Conservation (phyloP, 2,329 filamentous ascomycete species). For the Trichoderma brevicompactum region DNA sequence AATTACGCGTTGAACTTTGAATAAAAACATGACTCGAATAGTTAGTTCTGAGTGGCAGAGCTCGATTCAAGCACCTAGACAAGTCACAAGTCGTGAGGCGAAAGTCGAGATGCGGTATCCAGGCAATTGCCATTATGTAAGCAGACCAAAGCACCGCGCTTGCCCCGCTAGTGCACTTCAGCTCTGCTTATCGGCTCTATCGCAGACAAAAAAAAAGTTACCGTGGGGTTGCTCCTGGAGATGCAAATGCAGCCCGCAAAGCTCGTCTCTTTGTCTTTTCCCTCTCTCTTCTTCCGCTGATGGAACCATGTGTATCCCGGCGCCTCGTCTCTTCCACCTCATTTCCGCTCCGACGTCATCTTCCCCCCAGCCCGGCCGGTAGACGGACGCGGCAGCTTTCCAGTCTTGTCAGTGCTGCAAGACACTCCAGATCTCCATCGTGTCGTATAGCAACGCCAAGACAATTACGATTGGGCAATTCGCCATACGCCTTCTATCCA, state of each 20-base stretch:
- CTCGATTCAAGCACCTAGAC: no score
- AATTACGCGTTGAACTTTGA: no score
- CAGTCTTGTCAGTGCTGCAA: neutral
- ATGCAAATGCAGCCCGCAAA: conserved; percentile 10
- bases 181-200: conserved; percentile 19
- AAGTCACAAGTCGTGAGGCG: no score
- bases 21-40: no score
- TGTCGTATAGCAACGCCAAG: neutral
- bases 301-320: conserved; percentile 40
- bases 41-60: no score
- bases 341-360: conserved; percentile 17
- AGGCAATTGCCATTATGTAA: no score
- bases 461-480: neutral
- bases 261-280: conserved; percentile 1
- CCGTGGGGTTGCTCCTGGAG: conserved; percentile 27
- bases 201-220: conserved; percentile 27
- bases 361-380: conserved; percentile 6
- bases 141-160: no score
- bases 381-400: conserved; percentile 12
- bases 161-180: neutral
- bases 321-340: conserved; percentile 30
- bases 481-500: neutral
- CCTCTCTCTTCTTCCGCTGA: conserved; percentile 29
- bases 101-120: no score
- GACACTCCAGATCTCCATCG: conserved; percentile 7